Conservation (phyloP, 2,329 filamentous ascomycete species). For the Ophiostoma montium region DNA sequence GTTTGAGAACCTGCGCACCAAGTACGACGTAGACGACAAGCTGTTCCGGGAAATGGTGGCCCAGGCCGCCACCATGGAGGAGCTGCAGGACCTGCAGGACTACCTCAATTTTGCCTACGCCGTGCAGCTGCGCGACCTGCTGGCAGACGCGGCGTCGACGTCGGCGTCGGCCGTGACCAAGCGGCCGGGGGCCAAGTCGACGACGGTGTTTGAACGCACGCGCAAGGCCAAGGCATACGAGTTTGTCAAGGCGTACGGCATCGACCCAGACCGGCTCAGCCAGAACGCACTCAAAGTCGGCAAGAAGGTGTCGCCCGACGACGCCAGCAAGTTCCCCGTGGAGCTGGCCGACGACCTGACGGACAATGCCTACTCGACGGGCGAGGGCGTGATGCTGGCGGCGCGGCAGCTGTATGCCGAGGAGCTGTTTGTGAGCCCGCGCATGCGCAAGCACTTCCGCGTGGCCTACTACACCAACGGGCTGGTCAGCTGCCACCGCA, state of each 20-base stretch:
- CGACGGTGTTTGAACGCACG: constrained; percentile 65
- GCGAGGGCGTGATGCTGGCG: constrained; percentile 59
- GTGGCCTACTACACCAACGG: constrained; percentile 72
- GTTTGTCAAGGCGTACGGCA: constrained; percentile 79
- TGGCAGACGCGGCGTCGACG: constrained; percentile 26
- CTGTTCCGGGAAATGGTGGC: constrained; percentile 74
- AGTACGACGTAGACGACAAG: constrained; percentile 29
- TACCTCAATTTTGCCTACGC: constrained; percentile 93
- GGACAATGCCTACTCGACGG: constrained; percentile 59
- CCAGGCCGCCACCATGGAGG: constrained; percentile 74
- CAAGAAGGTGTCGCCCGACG: constrained; percentile 70
- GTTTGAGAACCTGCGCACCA: constrained; percentile 55
- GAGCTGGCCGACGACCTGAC: constrained; percentile 74
- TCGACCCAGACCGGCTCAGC: constrained; percentile 76
- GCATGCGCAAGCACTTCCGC: constrained; percentile 77
- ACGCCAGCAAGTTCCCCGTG: constrained; percentile 64
- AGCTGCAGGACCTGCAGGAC: constrained; percentile 91
- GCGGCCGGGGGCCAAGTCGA: constrained; percentile 69
- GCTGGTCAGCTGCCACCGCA: constrained; percentile 74
- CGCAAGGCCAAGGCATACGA: constrained; percentile 66
- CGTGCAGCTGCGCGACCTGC: constrained; percentile 64
- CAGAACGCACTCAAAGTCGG: constrained; percentile 71
- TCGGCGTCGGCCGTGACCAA: constrained; percentile 42
- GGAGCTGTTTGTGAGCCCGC: constrained; percentile 75
- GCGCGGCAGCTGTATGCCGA: constrained; percentile 83